Evolutionary conservation across 2,329 filamentous ascomycete species (phyloP).

Genomic region (Fusarium pseudoanthophilum): DNA sequence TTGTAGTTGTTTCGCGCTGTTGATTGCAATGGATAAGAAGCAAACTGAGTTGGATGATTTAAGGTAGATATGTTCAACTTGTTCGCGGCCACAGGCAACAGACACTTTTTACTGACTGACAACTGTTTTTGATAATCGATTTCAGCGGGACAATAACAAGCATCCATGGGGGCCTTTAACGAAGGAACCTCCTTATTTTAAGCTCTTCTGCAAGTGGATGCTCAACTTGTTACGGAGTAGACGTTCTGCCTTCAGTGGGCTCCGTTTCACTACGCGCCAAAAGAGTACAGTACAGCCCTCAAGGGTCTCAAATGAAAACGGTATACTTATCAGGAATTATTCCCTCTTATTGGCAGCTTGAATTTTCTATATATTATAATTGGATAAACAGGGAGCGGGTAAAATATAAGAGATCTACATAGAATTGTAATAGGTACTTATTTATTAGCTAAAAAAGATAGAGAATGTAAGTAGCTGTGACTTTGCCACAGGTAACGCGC

Average conservation of each 20-base stretch:
- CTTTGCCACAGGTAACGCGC: too few relatives aligned
- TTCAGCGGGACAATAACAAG: not conserved
- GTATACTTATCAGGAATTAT: too few relatives aligned
- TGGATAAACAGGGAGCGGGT: too few relatives aligned
- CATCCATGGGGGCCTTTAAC: not conserved
- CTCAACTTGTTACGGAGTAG: not conserved
- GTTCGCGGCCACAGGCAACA: not conserved
- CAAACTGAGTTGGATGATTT: not conserved
- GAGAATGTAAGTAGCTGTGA: too few relatives aligned
- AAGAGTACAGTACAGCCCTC: not conserved
- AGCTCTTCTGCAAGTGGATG: not conserved
- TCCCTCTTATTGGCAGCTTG: too few relatives aligned
- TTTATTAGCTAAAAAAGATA: too few relatives aligned
- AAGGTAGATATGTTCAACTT: not conserved
- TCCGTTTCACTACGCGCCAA: conserved; percentile 34
- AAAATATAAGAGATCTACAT: too few relatives aligned
- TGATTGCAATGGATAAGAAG: not conserved
- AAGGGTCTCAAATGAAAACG: too few relatives aligned
- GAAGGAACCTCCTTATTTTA: conserved; percentile 11
- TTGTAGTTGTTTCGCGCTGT: not conserved
- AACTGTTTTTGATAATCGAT: too few relatives aligned
- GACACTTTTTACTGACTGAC: not conserved
- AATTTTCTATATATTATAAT: too few relatives aligned
- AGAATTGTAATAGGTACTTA: too few relatives aligned
- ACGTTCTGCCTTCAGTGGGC: not conserved